Base-by-base conservation (phyloP, 2,329 filamentous ascomycete species). In the Penicillium verrucosum region DNA sequence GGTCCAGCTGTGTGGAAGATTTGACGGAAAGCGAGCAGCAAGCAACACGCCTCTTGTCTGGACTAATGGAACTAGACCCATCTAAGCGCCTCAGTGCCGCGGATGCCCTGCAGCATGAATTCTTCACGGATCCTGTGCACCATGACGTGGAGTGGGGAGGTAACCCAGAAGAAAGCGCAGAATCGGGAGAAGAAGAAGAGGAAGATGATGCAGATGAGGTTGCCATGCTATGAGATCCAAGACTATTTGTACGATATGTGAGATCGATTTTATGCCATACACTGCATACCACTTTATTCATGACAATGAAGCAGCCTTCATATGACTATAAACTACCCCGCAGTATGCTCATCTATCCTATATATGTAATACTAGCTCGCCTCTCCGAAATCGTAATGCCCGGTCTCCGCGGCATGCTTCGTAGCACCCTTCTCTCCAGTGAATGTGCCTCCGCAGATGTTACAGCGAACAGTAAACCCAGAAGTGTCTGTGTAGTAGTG, bases 401-500 rank as follows among this genome's bases (percentile, higher is more conserved):
- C 78, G 1, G 78, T 80, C 61, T 75, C 66, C 43, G 71, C 61
- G 18, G 78, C 78, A 68, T 81, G 78, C 62, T 77, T 68, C 0
- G 74, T 75, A 2, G 78, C 78, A 23, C 77, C 78, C 43, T 72
- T 75, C 64, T 80, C 77, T 16, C 78, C 78, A 9, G 73, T 70
- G 56, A 77, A 75, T 36, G 69, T 67, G 16, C 69, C 71, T 5
- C 77, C 76, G 54, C 78, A 81, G 3, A 81, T 78, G 61, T 92
- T 90, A 72, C 93, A 97, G 67, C 81, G 85, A 57, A 97, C 83
- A 37, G 84, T 80, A 68, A 97, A 91, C 0, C 87, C 87, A 23
- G 89, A 84, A 0, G 91, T 96, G 71, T 97, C 91, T 0, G 92
- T 97, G 67, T 85, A 97, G 71, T 97, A 97, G 70, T 95, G 85